Evolutionary conservation across 441 rosid genomes (phyloP).

Genomic region (Erodium texanum): DNA sequence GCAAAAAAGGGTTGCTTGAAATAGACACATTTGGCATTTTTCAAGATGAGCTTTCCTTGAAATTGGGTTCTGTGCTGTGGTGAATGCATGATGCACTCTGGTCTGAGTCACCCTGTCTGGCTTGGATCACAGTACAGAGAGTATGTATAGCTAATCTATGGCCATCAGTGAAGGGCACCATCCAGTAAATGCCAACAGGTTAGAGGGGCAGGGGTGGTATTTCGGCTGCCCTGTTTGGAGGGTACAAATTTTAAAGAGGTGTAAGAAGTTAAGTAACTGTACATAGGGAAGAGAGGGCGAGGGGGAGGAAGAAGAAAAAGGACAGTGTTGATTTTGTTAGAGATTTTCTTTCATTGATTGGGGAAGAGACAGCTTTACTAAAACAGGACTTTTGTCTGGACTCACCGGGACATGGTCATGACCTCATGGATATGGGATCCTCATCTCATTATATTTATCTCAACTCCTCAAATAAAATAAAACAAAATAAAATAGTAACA

Average conservation of each 20-base stretch:
- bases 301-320: conserved; percentile 2
- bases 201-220: not conserved
- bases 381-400: conserved; percentile 25
- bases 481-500: not conserved
- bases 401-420: not conserved
- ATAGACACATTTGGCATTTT: conserved; percentile 2
- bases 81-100: not conserved
- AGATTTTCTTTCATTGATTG: conserved; percentile 27
- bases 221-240: not conserved
- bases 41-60: conserved; percentile 3
- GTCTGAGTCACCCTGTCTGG: conserved; percentile 2
- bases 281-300: conserved; percentile 8
- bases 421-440: conserved; percentile 5
- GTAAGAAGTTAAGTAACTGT: conserved; percentile 22
- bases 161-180: not conserved
- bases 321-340: conserved; percentile 26
- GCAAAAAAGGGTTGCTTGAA: conserved; percentile 1
- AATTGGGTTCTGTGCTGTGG: not conserved
- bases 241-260: conserved; percentile 1
- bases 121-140: conserved; percentile 3
- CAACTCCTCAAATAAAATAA: not conserved
- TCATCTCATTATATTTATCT: not conserved
- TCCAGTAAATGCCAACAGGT: not conserved
- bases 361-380: conserved; percentile 28
- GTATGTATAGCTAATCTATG: not conserved